These are phyloP conservation scores for Trapa incisa DNA, from an alignment of 345 rosid genomes.

Conservation along the genomic window DNA sequence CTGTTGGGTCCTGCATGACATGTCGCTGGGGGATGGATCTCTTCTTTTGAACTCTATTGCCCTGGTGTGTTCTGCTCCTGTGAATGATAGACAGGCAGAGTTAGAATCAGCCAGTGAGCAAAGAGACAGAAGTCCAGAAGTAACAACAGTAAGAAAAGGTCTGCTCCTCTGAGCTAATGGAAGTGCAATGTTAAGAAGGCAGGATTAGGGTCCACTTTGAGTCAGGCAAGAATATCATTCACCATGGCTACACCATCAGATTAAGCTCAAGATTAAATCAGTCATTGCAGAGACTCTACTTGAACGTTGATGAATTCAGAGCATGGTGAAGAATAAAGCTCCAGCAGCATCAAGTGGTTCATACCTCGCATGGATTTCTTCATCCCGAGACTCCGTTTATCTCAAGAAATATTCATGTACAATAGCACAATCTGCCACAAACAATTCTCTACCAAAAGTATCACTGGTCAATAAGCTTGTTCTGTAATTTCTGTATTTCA, in stretches of 20 bases:
- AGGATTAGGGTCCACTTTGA: neutral
- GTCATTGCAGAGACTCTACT: too few species aligned
- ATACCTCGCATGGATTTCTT: neutral
- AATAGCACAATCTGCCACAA: too few species aligned
- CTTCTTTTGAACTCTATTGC: neutral
- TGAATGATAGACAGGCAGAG: constrained; percentile 1
- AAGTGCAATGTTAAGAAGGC: neutral
- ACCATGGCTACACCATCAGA: too few species aligned
- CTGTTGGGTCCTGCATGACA: constrained; percentile 2
- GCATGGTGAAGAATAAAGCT: neutral
- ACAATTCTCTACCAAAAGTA: too few species aligned
- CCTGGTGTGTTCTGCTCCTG: neutral
- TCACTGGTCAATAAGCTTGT: too few species aligned
- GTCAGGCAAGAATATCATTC: neutral
- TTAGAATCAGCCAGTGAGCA: neutral
- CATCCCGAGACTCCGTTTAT: neutral
- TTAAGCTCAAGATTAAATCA: too few species aligned
- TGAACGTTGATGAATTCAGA: too few species aligned
- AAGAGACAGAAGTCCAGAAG: neutral
- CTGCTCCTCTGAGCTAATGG: neutral
- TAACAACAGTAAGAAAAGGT: neutral
- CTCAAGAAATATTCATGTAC: too few species aligned
- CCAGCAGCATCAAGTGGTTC: neutral
- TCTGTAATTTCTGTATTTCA: too few species aligned
- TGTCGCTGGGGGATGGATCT: neutral